These are phyloP conservation scores for Naganishia onofrii DNA, from an alignment of 768 basidiomycete genomes.

Conservation along the genomic window DNA sequence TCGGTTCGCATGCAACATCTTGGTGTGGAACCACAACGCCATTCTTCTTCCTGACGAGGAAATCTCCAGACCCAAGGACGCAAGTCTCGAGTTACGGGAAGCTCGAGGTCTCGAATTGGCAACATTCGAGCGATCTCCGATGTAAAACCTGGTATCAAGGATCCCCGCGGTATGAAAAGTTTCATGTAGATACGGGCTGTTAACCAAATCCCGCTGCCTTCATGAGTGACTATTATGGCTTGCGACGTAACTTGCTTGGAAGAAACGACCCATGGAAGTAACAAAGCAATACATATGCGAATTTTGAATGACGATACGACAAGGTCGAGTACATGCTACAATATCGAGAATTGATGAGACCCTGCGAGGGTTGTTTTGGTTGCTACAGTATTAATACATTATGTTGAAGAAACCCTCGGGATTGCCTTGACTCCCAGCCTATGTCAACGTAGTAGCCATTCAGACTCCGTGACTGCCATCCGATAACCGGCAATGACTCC, in stretches of 20 bases:
- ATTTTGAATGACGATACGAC: too few species aligned
- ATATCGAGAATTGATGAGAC: background rate
- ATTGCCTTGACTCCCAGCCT: background rate
- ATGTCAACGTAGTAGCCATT: constrained; percentile 15
- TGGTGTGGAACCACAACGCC: too few species aligned
- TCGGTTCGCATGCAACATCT: too few species aligned
- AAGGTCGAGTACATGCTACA: constrained; percentile 13
- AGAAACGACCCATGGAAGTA: background rate
- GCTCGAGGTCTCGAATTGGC: too few species aligned
- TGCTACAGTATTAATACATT: constrained; percentile 12
- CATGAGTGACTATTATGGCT: background rate
- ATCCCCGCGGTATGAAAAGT: too few species aligned
- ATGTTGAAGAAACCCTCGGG: background rate
- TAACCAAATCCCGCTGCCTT: too few species aligned
- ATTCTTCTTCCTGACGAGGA: too few species aligned
- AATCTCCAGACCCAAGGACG: too few species aligned
- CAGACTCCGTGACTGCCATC: constrained; percentile 6
- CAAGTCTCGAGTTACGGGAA: too few species aligned
- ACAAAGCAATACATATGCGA: background rate
- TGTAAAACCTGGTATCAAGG: too few species aligned
- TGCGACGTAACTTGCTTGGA: background rate
- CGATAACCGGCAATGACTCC: constrained; percentile 16
- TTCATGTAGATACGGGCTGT: too few species aligned
- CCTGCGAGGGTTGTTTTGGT: background rate
- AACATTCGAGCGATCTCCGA: too few species aligned